Conservation (phyloP, 345 rosid genomes). For the Combretum micranthum region DNA sequence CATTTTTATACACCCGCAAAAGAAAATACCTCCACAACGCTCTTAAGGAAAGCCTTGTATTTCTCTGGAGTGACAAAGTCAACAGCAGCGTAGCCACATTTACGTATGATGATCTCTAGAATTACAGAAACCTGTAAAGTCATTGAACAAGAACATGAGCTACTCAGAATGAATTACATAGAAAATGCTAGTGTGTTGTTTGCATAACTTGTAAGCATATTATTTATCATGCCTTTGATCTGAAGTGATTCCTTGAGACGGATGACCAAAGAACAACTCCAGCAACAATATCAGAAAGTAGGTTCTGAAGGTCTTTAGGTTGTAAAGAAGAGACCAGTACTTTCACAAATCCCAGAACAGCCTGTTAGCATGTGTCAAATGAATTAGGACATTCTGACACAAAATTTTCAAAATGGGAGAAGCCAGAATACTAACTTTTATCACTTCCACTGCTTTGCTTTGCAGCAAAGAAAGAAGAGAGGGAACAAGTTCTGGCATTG, state of each 20-base stretch:
- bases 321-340: conserved; percentile 68
- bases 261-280: conserved; percentile 76
- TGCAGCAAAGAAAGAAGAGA: conserved; percentile 78
- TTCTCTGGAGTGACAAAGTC: conserved; percentile 58
- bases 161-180: neutral
- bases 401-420: neutral
- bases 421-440: conserved; percentile 41
- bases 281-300: conserved; percentile 41
- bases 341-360: conserved; percentile 84
- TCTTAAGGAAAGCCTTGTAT: conserved; percentile 60
- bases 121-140: conserved; percentile 65
- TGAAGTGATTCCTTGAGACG: conserved; percentile 84
- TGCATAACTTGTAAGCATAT: no score
- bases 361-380: conserved; percentile 36
- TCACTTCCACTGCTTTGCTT: conserved; percentile 69
- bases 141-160: neutral
- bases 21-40: conserved; percentile 59
- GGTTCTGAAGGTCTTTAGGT: conserved; percentile 56
- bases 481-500: conserved; percentile 62
- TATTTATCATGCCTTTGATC: conserved; percentile 50
- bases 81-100: conserved; percentile 75
- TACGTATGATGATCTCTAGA: conserved; percentile 75
- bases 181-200: neutral
- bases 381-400: neutral
- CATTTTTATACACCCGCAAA: no score